Conservation (phyloP, 1,284 basidiomycete genomes). For the Trametes sp. region DNA sequence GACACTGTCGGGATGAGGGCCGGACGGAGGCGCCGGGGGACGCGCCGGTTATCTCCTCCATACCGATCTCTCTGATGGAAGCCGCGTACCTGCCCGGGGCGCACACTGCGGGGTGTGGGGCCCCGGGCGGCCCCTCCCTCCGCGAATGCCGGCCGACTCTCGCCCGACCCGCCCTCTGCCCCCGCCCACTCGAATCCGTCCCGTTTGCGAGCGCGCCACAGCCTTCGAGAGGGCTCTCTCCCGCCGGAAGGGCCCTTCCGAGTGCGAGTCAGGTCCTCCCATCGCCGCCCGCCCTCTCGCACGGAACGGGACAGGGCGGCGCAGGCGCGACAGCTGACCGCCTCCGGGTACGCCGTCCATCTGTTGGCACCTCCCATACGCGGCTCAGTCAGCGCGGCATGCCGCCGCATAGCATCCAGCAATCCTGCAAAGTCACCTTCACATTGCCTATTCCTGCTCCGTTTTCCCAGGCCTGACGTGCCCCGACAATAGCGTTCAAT, state of each 20-base stretch:
- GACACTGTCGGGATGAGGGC: neutral
- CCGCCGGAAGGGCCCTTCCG: conserved; percentile 10
- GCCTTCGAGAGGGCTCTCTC: neutral
- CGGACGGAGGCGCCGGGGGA: neutral
- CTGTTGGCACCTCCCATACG: neutral
- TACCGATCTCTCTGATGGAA: conserved; percentile 26
- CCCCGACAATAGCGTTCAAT: neutral
- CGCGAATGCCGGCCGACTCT: neutral
- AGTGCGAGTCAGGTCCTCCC: neutral
- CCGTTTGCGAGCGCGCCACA: conserved; percentile 4
- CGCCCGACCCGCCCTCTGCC: conserved; percentile 9
- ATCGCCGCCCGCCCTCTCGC: neutral
- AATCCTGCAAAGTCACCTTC: neutral
- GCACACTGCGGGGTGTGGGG: conserved; percentile 13
- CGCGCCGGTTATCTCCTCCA: conserved; percentile 21
- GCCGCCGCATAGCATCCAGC: neutral
- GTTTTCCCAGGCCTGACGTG: neutral
- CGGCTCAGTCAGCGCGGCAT: neutral
- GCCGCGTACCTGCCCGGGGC: conserved; percentile 12
- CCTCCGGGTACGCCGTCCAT: neutral
- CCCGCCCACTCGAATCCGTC: conserved; percentile 4
- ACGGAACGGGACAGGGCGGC: neutral
- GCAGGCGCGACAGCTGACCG: neutral
- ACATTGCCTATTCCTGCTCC: neutral
- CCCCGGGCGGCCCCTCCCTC: neutral